A percentile compares a stretch with the other conserved stretches of the same genome.
These are phyloP conservation scores for Populus alba DNA, from an alignment of 345 rosid species.

Conservation along the genomic window DNA sequence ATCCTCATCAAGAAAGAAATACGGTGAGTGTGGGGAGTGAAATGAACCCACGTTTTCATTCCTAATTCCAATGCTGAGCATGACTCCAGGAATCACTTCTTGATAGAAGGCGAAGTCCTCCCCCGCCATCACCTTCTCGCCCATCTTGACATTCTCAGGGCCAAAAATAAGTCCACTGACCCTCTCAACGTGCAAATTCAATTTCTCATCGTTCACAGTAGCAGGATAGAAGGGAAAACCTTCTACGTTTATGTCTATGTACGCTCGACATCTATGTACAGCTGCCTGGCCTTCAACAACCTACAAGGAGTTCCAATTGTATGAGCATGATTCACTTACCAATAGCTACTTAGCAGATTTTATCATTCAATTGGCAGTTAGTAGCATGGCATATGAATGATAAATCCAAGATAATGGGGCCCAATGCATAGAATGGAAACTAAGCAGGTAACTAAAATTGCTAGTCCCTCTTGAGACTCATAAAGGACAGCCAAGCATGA, in stretches of 20 bases:
- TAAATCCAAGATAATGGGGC: background rate
- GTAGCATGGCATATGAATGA: background rate
- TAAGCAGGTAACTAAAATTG: background rate
- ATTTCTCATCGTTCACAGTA: slow-evolving; percentile 49
- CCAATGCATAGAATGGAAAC: background rate
- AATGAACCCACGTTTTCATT: slow-evolving; percentile 63
- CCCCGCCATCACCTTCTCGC: slow-evolving; percentile 59
- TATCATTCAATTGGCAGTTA: background rate
- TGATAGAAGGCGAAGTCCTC: slow-evolving; percentile 88
- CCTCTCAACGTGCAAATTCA: slow-evolving; percentile 48
- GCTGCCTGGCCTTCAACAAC: slow-evolving; percentile 65
- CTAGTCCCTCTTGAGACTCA: background rate
- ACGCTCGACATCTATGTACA: slow-evolving; percentile 60
- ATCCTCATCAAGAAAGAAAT: slow-evolving; percentile 75
- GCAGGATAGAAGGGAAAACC: slow-evolving; percentile 61
- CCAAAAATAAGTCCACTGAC: slow-evolving; percentile 59
- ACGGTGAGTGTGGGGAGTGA: slow-evolving; percentile 66
- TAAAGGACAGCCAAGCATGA: background rate
- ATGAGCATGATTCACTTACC: background rate
- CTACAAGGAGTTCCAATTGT: slow-evolving; percentile 32
- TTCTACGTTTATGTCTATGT: slow-evolving; percentile 45
- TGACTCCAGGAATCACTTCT: slow-evolving; percentile 67
- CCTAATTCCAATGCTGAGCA: slow-evolving; percentile 62
- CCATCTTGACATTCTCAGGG: slow-evolving; percentile 45
- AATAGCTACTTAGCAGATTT: background rate